phyloP scores from a whole-genome alignment of 805 yeast species.

The Suhomyces prunicola region DNA sequence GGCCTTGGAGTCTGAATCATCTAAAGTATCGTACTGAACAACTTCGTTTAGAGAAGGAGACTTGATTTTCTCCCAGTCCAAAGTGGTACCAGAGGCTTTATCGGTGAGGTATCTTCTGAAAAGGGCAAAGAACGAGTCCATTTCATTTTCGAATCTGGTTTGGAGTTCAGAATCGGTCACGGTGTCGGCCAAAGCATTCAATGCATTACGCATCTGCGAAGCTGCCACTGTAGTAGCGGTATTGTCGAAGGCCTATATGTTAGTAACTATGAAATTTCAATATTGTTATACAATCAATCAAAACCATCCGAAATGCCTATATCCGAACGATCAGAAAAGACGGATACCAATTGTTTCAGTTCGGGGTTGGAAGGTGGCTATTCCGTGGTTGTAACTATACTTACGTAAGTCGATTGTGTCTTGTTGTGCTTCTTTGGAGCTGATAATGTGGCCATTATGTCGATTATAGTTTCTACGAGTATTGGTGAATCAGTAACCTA shows the following conservation, averaged over 20 bases:
- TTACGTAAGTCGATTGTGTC: constrained; percentile 67
- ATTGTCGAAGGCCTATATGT: constrained; percentile 77
- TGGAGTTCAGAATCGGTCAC: constrained; percentile 51
- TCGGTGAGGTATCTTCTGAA: constrained; percentile 90
- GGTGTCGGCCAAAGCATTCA: constrained; percentile 86
- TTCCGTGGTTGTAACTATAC: constrained; percentile 23
- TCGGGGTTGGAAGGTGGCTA: background rate
- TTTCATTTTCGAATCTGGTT: constrained; percentile 73
- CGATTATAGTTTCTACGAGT: background rate
- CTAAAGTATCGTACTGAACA: constrained; percentile 63
- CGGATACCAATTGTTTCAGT: background rate
- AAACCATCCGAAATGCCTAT: background rate
- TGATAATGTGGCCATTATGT: constrained; percentile 8
- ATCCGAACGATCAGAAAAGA: too few relatives aligned
- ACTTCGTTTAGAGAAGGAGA: constrained; percentile 91
- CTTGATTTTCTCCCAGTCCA: constrained; percentile 94
- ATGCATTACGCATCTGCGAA: constrained; percentile 94
- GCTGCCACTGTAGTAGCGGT: constrained; percentile 95
- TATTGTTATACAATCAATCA: background rate
- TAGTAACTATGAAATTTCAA: background rate
- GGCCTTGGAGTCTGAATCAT: constrained; percentile 21
- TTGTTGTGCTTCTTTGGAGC: constrained; percentile 58
- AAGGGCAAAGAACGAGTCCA: constrained; percentile 91
- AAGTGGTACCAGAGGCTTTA: constrained; percentile 77
- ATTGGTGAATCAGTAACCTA: background rate